Evolutionary conservation across 345 rosid genomes (phyloP).

Genomic region (Sonneratia caseolaris): DNA sequence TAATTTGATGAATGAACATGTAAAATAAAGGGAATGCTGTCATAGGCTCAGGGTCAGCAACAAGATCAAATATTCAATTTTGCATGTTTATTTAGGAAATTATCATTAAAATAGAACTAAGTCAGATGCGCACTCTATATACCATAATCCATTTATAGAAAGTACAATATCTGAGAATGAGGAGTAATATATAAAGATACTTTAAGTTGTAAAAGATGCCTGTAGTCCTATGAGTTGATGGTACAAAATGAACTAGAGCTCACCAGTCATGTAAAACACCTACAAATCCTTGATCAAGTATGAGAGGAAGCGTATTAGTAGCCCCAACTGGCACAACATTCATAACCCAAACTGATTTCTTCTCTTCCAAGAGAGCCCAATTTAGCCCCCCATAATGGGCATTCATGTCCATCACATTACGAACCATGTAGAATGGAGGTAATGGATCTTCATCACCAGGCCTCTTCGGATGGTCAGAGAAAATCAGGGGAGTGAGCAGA

Average conservation of each 20-base stretch:
- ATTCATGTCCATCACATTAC: slow-evolving; percentile 98
- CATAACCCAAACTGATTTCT: slow-evolving; percentile 88
- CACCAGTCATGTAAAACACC: slow-evolving; percentile 97
- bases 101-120: neutral
- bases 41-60: neutral
- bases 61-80: neutral
- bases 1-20: neutral
- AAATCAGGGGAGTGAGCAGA: slow-evolving; percentile 83
- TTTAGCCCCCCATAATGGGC: slow-evolving; percentile 83
- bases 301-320: slow-evolving; percentile 70
- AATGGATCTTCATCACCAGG: slow-evolving; percentile 98
- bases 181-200: neutral
- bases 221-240: neutral
- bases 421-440: slow-evolving; percentile 93
- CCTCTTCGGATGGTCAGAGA: slow-evolving; percentile 99
- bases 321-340: slow-evolving; percentile 80
- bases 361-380: slow-evolving; percentile 63
- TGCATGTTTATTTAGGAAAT: neutral
- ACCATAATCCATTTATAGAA: neutral
- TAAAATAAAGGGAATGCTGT: neutral
- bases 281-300: slow-evolving; percentile 77
- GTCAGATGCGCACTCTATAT: neutral
- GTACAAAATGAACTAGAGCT: slow-evolving; percentile 13
- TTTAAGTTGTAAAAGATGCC: neutral
- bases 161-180: neutral